Base-by-base conservation (phyloP, 345 rosid species). In the Physaria fendleri region DNA sequence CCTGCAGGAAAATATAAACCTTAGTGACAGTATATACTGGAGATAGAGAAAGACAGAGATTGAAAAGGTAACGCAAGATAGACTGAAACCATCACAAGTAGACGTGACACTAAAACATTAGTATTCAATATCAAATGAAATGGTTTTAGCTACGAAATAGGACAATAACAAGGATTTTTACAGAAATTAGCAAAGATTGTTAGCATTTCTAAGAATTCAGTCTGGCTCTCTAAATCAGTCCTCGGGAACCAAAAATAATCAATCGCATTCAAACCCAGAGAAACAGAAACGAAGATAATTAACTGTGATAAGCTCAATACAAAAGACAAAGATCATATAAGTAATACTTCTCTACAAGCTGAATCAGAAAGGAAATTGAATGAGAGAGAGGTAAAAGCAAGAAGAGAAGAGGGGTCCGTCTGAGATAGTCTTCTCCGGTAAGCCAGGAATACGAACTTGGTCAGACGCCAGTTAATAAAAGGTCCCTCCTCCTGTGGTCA, bases 1-100 rank as follows among this genome's bases (percentile, higher is more conserved):
- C 97, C 99, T 93, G 56, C 58, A 71, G 18, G 28, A 29, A 15
- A 52, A 20, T 1, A 3, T 7, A 72, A 27, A 27, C 0, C 2
- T 4, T 8, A 0, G 4, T 42, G 42, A 69, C 2, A 20, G 9
- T 6, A 21, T 37, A 47, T 27, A 28, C n/a, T 16, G 59, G 4
- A 55, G 0, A 13, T 5, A 44, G 35, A 44, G 35, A 44, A 46
- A 47, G n/a, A 38, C 10, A n/a, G 15, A 37, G 21, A 10, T 18
- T 21, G 11, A 17, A 29, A n/a, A 12, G 16, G 13, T 3, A 7
- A 18, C n/a, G 1, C 34, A 6, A 21, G 49, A 44, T 7, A 13
- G 1, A 41, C n/a, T 4, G 46, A 2, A 24, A 14, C 5, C 8
- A 2, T 15, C 40, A 45, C 28, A 8, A 54, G 51, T 29, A 41